Conservation (phyloP, 192 early-diverging fungal genomes). For the Mortierella claussenii region DNA sequence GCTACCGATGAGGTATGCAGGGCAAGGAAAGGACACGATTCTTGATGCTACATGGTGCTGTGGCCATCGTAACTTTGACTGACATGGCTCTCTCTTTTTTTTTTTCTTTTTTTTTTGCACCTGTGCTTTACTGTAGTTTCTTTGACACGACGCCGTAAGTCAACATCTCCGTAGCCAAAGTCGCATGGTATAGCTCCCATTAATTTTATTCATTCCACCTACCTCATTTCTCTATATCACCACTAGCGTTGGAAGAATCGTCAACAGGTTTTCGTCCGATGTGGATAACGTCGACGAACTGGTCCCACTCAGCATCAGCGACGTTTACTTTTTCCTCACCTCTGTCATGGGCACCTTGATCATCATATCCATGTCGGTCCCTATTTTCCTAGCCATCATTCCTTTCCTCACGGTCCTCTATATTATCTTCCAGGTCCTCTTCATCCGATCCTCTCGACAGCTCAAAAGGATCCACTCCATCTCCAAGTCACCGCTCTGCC, state of each 20-base stretch:
- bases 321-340: slow-evolving; percentile 61
- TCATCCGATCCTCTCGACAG: slow-evolving; percentile 79
- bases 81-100: slow-evolving; percentile 9
- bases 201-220: background rate
- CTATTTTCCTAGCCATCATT: slow-evolving; percentile 75
- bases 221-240: background rate
- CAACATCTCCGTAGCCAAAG: background rate
- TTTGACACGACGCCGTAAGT: slow-evolving; percentile 72
- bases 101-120: slow-evolving; percentile 53
- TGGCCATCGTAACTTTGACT: slow-evolving; percentile 24
- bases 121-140: slow-evolving; percentile 58
- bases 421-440: slow-evolving; percentile 72
- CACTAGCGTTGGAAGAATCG: slow-evolving; percentile 51
- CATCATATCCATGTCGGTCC: slow-evolving; percentile 68
- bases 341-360: slow-evolving; percentile 66
- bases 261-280: slow-evolving; percentile 91
- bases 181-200: background rate
- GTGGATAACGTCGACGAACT: slow-evolving; percentile 80
- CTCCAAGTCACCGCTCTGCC: slow-evolving; percentile 80
- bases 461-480: slow-evolving; percentile 86
- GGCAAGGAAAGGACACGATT: background rate
- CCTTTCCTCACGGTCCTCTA: slow-evolving; percentile 75
- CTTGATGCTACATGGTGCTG: background rate
- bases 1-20: slow-evolving; percentile 58
- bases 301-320: slow-evolving; percentile 58